Percentiles rank a stretch among this genome's conserved stretches.
Conservation (phyloP, 768 basidiomycete species). For the Terana coerulea region DNA sequence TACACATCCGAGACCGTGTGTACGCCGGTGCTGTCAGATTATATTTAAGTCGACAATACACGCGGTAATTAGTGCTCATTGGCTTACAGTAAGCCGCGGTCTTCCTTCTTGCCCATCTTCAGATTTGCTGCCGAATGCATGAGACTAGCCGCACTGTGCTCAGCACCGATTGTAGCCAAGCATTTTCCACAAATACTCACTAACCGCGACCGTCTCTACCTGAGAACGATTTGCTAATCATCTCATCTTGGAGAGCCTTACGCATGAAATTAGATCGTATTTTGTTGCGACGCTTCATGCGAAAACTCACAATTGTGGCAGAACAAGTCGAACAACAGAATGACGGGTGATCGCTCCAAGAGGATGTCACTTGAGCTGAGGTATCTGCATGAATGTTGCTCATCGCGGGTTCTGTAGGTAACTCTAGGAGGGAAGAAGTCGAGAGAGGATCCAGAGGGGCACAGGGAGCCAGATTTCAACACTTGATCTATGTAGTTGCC, state of each 20-base stretch:
- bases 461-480: too few relatives aligned
- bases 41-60: not conserved
- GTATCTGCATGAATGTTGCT: conserved; percentile 35
- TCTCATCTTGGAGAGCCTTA: conserved; percentile 77
- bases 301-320: conserved; percentile 56
- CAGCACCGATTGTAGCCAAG: not conserved
- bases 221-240: conserved; percentile 83
- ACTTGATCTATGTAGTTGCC: too few relatives aligned
- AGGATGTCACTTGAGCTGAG: conserved; percentile 52
- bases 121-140: conserved; percentile 78
- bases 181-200: conserved; percentile 38
- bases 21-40: conserved; percentile 60
- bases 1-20: conserved; percentile 81
- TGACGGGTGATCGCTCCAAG: conserved; percentile 61
- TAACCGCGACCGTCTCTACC: conserved; percentile 81
- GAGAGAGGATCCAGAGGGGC: too few relatives aligned
- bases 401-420: too few relatives aligned
- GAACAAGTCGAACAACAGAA: conserved; percentile 70
- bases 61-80: too few relatives aligned
- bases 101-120: conserved; percentile 69
- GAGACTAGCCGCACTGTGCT: conserved; percentile 42
- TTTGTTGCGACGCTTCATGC: not conserved
- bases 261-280: not conserved
- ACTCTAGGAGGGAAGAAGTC: too few relatives aligned
- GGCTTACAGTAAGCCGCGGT: conserved; percentile 69